Conservation (phyloP, 139 green algal genomes). For the Closterium sp. region DNA sequence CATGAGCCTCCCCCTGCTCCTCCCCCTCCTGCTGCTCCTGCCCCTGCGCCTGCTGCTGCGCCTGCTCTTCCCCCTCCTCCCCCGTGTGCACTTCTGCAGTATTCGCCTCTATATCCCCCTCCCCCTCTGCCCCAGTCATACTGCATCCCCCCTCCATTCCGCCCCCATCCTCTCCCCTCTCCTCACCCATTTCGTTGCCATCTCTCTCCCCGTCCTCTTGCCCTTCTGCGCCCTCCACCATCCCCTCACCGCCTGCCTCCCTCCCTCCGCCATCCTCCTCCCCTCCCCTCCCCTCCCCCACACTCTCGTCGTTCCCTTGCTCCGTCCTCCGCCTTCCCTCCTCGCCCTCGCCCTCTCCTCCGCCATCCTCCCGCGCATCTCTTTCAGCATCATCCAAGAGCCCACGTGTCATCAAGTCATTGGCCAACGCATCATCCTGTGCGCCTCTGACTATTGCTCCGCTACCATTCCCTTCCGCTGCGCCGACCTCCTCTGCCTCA, state of each 20-base stretch:
- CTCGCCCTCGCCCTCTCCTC: not conserved
- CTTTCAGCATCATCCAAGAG: not conserved
- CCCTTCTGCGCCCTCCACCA: not conserved
- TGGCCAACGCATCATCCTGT: not conserved
- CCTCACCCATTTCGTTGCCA: not conserved
- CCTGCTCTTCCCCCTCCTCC: too few species aligned
- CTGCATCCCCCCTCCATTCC: not conserved
- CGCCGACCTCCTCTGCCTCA: not conserved
- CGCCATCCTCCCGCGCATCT: not conserved
- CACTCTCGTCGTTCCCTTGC: too few species aligned
- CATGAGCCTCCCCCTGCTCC: not conserved
- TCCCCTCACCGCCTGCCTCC: not conserved
- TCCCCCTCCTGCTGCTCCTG: not conserved
- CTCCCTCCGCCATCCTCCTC: not conserved
- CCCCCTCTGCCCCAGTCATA: not conserved
- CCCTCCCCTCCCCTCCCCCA: too few species aligned
- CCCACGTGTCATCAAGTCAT: not conserved
- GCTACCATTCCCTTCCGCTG: not conserved
- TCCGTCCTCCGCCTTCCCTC: too few species aligned
- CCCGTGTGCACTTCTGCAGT: too few species aligned
- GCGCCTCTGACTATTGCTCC: not conserved
- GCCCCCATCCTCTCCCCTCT: not conserved
- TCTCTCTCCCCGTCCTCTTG: not conserved
- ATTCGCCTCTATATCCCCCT: not conserved
- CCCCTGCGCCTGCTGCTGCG: not conserved